These are phyloP conservation scores for Nothophaeocryptopus gaeumannii DNA, from an alignment of 2,329 filamentous ascomycete species.

Conservation along the genomic window DNA sequence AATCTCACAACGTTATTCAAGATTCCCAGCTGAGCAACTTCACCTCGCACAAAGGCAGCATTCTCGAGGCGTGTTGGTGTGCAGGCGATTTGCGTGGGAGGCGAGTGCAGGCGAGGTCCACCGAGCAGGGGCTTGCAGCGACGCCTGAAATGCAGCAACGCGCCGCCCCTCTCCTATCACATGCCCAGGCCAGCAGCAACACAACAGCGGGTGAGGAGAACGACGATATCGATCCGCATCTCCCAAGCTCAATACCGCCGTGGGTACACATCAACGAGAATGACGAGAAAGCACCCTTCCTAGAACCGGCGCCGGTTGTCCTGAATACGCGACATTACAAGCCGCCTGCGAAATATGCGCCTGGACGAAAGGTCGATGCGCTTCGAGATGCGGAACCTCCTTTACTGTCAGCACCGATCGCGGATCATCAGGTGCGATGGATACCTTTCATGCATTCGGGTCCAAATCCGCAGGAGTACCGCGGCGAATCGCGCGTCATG, in stretches of 20 bases:
- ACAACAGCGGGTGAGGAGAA: neutral
- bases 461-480: conserved; percentile 33
- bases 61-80: no score
- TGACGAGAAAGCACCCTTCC: conserved; percentile 28
- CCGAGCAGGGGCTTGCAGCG: neutral
- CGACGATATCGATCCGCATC: conserved; percentile 26
- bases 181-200: neutral
- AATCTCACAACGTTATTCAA: no score
- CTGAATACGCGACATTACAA: conserved; percentile 30
- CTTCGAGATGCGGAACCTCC: conserved; percentile 35
- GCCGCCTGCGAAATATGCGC: conserved; percentile 31
- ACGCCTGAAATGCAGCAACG: conserved; percentile 29
- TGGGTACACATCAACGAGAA: conserved; percentile 37
- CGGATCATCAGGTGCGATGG: conserved; percentile 36
- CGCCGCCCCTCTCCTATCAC: conserved; percentile 6
- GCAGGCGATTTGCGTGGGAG: no score
- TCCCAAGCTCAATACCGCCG: conserved; percentile 33
- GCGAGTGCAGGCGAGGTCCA: no score
- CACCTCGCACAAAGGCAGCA: no score
- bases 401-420: conserved; percentile 34
- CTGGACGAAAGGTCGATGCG: conserved; percentile 37
- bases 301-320: conserved; percentile 21
- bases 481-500: conserved; percentile 35
- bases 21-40: no score
- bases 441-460: conserved; percentile 37